phyloP scores from a whole-genome alignment of 306 rosid genomes.

The Glycine tomentella region DNA sequence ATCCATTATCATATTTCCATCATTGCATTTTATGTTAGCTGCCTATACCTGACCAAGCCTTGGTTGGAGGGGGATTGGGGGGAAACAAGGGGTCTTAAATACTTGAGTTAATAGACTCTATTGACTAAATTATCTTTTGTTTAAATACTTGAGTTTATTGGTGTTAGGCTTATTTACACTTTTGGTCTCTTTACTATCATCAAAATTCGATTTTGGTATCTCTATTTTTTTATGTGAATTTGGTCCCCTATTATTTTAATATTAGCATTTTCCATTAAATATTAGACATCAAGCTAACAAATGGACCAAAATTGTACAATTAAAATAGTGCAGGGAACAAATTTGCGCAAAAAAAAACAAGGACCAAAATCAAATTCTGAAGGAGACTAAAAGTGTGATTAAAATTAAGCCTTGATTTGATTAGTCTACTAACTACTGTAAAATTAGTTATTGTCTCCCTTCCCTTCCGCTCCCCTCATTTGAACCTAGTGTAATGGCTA shows the following conservation, averaged over 20 bases:
- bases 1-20: not conserved
- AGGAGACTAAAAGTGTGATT: no score
- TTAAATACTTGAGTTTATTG: not conserved
- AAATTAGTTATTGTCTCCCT: not conserved
- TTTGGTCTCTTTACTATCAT: no score
- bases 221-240: no score
- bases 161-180: no score
- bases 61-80: not conserved
- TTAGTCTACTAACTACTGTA: not conserved
- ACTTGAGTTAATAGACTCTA: not conserved
- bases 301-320: no score
- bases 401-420: not conserved
- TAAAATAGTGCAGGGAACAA: no score
- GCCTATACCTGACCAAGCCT: not conserved
- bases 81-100: not conserved
- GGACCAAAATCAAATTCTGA: no score
- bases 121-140: not conserved
- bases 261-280: no score
- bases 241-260: no score
- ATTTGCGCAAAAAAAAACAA: no score
- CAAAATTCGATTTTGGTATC: no score
- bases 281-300: no score
- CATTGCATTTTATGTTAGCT: constrained; percentile 10
- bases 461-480: not conserved
- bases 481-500: not conserved